phyloP scores from a whole-genome alignment of 2,329 filamentous ascomycete genomes.

The Hypoxylon sp. region DNA sequence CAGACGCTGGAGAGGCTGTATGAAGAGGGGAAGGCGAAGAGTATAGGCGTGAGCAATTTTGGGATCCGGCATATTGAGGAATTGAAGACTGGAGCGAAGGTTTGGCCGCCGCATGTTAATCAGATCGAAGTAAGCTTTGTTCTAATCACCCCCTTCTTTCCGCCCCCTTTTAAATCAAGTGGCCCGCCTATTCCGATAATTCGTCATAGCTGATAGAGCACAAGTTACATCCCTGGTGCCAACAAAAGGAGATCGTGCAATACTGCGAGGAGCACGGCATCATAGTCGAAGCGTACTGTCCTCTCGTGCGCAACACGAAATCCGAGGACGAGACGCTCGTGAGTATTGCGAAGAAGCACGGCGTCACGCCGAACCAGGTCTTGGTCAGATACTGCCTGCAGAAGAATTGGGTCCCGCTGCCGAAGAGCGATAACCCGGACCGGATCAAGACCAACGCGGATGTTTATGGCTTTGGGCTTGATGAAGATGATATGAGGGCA shows the following conservation, averaged over 20 bases:
- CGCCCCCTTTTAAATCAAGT: background rate
- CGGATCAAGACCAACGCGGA: conserved; percentile 73
- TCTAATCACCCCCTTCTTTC: background rate
- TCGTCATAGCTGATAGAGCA: background rate
- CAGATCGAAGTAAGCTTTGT: conserved; percentile 74
- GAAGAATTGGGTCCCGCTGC: conserved; percentile 77
- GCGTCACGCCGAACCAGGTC: conserved; percentile 74
- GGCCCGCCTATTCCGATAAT: background rate
- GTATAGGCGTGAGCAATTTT: conserved; percentile 77
- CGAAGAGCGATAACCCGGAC: conserved; percentile 73
- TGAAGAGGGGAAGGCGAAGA: conserved; percentile 70
- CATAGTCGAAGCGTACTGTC: conserved; percentile 67
- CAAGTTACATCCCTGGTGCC: conserved; percentile 80
- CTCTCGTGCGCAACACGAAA: conserved; percentile 73
- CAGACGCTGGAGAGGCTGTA: conserved; percentile 73
- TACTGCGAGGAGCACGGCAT: conserved; percentile 74
- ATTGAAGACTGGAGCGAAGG: conserved; percentile 74
- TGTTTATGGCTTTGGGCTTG: conserved; percentile 73
- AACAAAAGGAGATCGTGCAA: conserved; percentile 60
- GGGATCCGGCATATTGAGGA: conserved; percentile 77
- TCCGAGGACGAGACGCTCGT: conserved; percentile 70
- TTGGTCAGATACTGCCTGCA: conserved; percentile 79
- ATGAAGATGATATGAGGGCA: conserved; percentile 68
- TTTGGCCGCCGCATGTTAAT: conserved; percentile 73
- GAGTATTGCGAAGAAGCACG: conserved; percentile 70